Conservation (phyloP, 1,139 yeast genomes). For the Candida sojae region DNA sequence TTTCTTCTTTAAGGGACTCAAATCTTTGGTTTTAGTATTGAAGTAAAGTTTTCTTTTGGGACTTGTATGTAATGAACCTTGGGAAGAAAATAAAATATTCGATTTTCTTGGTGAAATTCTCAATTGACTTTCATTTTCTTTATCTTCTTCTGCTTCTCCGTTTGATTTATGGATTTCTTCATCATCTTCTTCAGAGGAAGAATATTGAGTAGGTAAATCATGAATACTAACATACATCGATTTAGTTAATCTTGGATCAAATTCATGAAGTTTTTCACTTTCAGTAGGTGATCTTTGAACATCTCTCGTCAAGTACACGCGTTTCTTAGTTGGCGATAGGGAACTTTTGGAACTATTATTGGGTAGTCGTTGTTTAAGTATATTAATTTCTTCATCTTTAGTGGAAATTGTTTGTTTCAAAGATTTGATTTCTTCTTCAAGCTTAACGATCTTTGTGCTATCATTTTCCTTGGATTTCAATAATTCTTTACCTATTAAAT, state of each 20-base stretch:
- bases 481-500: slow-evolving; percentile 6
- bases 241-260: slow-evolving; percentile 7
- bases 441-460: not conserved
- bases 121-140: not conserved
- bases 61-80: slow-evolving; percentile 8
- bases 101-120: slow-evolving; percentile 1
- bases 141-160: not conserved
- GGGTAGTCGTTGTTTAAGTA: not conserved
- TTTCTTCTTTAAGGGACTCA: slow-evolving; percentile 8
- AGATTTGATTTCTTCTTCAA: slow-evolving; percentile 1
- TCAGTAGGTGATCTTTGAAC: not conserved
- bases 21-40: not conserved
- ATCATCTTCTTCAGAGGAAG: slow-evolving; percentile 14
- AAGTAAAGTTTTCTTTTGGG: slow-evolving; percentile 5
- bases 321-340: slow-evolving; percentile 11
- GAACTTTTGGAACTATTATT: not conserved
- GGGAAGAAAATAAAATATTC: slow-evolving; percentile 4
- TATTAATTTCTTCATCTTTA: slow-evolving; percentile 7
- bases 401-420: not conserved
- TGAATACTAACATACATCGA: slow-evolving; percentile 12
- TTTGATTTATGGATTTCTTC: not conserved
- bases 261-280: not conserved
- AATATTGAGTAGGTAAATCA: slow-evolving; percentile 19
- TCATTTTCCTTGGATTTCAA: not conserved
- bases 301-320: not conserved